Conservation (phyloP, 2,329 filamentous ascomycete genomes). For the Trichoderma citrinoviride region DNA sequence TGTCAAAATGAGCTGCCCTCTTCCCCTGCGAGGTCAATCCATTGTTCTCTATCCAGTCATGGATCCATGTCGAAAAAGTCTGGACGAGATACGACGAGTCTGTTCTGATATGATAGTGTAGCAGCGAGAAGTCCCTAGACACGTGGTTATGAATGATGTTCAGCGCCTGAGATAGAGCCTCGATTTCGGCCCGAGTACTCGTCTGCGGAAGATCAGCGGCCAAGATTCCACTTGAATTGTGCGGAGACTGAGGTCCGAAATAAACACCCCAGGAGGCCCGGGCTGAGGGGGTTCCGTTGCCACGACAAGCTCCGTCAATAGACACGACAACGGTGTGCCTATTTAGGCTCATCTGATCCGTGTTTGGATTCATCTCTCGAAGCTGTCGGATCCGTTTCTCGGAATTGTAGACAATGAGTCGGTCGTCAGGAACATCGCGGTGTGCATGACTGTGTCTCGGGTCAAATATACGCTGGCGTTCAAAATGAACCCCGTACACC, state of each 20-base stretch:
- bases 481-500: no score
- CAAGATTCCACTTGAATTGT: slow-evolving; percentile 24
- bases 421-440: neutral
- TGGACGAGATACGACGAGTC: neutral
- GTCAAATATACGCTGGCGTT: neutral
- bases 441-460: neutral
- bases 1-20: neutral
- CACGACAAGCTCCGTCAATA: slow-evolving; percentile 29
- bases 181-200: neutral
- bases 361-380: neutral
- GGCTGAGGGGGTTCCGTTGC: slow-evolving; percentile 26
- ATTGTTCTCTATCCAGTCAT: neutral
- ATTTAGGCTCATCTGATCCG: neutral
- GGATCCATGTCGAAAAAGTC: neutral
- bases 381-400: neutral
- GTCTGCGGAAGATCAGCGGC: neutral
- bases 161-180: slow-evolving; percentile 1
- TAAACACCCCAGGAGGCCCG: slow-evolving; percentile 29
- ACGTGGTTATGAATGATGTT: neutral
- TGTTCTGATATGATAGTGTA: neutral
- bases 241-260: slow-evolving; percentile 27
- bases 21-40: neutral
- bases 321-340: slow-evolving; percentile 24
- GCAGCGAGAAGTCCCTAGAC: neutral
- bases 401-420: neutral